These are phyloP conservation scores for Cytospora piceicola DNA, from an alignment of 2,329 filamentous ascomycete genomes.

Conservation along the genomic window DNA sequence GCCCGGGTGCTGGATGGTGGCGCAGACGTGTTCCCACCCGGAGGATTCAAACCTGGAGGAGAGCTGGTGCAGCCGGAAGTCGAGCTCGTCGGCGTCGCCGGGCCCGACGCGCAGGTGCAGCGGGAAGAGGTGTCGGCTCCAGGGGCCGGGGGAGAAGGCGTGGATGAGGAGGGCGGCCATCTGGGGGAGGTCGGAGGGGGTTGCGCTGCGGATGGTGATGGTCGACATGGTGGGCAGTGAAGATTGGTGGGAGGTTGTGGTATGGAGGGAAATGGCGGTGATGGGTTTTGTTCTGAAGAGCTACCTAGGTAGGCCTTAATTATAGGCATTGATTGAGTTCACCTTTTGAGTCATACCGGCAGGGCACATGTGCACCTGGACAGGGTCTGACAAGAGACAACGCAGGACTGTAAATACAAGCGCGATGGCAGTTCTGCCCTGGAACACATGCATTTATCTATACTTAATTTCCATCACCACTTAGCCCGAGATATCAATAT, in stretches of 20 bases:
- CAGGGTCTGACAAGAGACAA: background rate
- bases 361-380: too few relatives aligned
- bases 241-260: background rate
- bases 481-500: too few relatives aligned
- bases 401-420: background rate
- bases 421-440: too few relatives aligned
- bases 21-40: conserved; percentile 3
- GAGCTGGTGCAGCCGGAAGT: conserved; percentile 17
- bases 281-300: too few relatives aligned
- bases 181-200: conserved; percentile 7
- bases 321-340: too few relatives aligned
- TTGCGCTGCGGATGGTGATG: conserved; percentile 16
- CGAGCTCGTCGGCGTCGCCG: conserved; percentile 11
- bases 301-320: too few relatives aligned
- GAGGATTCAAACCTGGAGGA: background rate
- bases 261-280: background rate
- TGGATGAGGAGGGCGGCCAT: conserved; percentile 15
- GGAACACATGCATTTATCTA: background rate
- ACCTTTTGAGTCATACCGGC: background rate
- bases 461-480: too few relatives aligned
- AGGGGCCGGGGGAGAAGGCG: conserved; percentile 17
- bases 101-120: conserved; percentile 3
- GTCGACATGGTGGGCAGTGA: background rate
- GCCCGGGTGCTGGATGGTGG: background rate
- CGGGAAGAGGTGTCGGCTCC: conserved; percentile 19